These are phyloP conservation scores for Begonia loranthoides DNA, from an alignment of 306 rosid genomes.

Conservation along the genomic window DNA sequence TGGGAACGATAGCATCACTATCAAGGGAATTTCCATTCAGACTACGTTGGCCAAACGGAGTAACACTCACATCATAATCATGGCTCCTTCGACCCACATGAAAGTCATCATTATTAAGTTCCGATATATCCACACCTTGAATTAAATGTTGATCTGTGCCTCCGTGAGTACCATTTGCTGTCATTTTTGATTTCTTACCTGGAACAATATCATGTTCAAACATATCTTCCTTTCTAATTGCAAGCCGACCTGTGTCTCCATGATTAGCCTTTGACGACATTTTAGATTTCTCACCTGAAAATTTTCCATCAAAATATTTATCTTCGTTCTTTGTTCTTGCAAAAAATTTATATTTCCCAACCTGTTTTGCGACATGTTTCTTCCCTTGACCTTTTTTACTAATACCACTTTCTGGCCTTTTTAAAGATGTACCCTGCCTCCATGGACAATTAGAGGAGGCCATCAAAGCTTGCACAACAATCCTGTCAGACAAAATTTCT, in stretches of 20 bases:
- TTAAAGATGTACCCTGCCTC: constrained; percentile 25
- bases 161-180: constrained; percentile 5
- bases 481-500: constrained; percentile 18
- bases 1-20: constrained; percentile 27
- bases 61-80: constrained; percentile 21
- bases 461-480: constrained; percentile 44
- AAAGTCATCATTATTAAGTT: constrained; percentile 8
- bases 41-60: constrained; percentile 32
- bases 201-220: background rate
- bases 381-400: constrained; percentile 24
- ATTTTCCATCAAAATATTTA: constrained; percentile 16
- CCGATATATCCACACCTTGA: constrained; percentile 16
- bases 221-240: constrained; percentile 12
- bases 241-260: constrained; percentile 26
- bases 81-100: constrained; percentile 12
- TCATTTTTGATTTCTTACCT: constrained; percentile 16
- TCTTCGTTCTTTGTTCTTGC: no score
- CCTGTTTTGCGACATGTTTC: constrained; percentile 10
- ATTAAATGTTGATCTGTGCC: constrained; percentile 23
- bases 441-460: constrained; percentile 48
- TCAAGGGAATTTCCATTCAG: constrained; percentile 13
- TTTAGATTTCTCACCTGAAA: background rate
- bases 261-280: constrained; percentile 9
- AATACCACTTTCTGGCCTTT: constrained; percentile 12
- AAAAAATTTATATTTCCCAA: background rate